These are phyloP conservation scores for Cyclotella distinguenda DNA, from an alignment of 108 stramenopile genomes.

Conservation along the genomic window DNA sequence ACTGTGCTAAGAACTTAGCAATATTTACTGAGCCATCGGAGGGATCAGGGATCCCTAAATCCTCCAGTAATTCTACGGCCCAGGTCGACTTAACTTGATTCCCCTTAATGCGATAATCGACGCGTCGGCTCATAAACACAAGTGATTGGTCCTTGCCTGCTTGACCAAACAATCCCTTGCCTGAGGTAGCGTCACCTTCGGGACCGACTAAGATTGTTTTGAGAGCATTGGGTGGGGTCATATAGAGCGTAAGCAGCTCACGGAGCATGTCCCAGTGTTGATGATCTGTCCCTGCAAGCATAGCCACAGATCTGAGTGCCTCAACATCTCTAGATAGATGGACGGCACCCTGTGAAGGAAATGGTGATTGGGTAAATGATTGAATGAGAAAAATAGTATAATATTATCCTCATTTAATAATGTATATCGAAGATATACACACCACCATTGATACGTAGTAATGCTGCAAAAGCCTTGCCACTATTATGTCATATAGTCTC, in stretches of 20 bases:
- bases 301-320: conserved; percentile 75
- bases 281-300: conserved; percentile 81
- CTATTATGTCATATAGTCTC: conserved; percentile 80
- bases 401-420: too few species aligned
- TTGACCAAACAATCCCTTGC: conserved; percentile 78
- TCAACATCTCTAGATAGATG: conserved; percentile 82
- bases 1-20: conserved; percentile 49
- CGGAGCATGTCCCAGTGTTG: conserved; percentile 79
- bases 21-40: conserved; percentile 68
- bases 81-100: conserved; percentile 69
- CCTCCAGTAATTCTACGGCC: conserved; percentile 71
- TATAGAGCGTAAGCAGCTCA: conserved; percentile 80
- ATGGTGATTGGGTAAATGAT: too few species aligned
- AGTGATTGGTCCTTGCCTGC: conserved; percentile 75
- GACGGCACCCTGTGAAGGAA: conserved; percentile 58
- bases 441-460: conserved; percentile 73
- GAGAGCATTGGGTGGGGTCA: conserved; percentile 84
- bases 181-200: conserved; percentile 77
- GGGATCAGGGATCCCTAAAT: conserved; percentile 73
- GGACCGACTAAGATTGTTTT: conserved; percentile 81
- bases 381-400: too few species aligned
- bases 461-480: conserved; percentile 70
- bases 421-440: background rate
- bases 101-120: conserved; percentile 77
- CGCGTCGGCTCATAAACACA: conserved; percentile 81